Conservation (phyloP, 768 basidiomycete species). For the Fomitopsis serialis region DNA sequence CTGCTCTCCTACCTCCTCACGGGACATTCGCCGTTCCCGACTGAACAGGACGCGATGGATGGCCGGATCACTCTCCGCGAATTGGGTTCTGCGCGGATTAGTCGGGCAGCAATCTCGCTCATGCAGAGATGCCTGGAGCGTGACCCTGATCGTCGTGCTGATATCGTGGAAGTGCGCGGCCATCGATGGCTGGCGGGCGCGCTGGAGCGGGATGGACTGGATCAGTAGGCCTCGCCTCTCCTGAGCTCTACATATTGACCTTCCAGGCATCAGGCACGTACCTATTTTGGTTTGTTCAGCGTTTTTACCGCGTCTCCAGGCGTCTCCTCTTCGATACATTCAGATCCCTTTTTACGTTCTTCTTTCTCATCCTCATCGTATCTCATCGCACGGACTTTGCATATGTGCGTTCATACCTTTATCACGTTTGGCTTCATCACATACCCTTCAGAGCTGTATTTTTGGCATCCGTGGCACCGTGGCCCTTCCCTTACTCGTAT, state of each 20-base stretch:
- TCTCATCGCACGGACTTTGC: background rate
- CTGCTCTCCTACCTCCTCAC: conserved; percentile 92
- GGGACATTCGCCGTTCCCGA: conserved; percentile 89
- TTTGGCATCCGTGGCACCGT: background rate
- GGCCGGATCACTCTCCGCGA: conserved; percentile 50
- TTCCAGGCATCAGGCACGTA: too few relatives aligned
- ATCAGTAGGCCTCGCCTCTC: background rate
- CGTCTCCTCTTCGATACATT: background rate
- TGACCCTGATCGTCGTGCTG: conserved; percentile 74
- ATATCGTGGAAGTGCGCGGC: conserved; percentile 73
- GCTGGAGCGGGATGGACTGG: conserved; percentile 17
- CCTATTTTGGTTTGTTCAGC: too few relatives aligned
- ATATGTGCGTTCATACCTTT: background rate
- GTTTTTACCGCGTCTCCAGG: too few relatives aligned
- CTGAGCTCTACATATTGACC: too few relatives aligned
- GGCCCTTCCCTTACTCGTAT: background rate
- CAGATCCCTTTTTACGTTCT: background rate
- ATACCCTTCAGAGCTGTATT: background rate
- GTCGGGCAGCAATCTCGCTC: conserved; percentile 47
- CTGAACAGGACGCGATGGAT: conserved; percentile 70
- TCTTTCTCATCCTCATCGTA: background rate
- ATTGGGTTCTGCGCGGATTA: conserved; percentile 12
- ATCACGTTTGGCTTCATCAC: background rate
- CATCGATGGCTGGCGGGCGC: conserved; percentile 72
- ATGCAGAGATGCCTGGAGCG: conserved; percentile 80